Conservation (phyloP, 352 stramenopile species). For the Phytophthora parvispora region DNA sequence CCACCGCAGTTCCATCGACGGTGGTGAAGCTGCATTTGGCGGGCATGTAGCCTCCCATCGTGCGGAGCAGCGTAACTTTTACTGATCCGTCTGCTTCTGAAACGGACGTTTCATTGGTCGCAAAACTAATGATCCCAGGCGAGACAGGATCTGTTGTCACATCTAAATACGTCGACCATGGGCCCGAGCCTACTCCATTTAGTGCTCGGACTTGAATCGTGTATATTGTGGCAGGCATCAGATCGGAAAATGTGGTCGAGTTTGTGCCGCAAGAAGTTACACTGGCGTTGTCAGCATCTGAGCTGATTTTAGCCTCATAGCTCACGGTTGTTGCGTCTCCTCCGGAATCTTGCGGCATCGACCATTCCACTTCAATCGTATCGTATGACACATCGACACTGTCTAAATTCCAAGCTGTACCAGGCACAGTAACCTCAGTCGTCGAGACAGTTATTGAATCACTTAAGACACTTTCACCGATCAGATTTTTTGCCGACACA, state of each 20-base stretch:
- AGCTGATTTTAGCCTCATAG: constrained; percentile 39
- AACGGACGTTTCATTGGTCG: constrained; percentile 5
- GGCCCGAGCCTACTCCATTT: constrained; percentile 27
- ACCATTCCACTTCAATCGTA: constrained; percentile 41
- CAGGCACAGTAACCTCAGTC: constrained; percentile 26
- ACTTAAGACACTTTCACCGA: constrained; percentile 40
- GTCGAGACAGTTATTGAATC: constrained; percentile 37
- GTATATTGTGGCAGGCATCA: constrained; percentile 43
- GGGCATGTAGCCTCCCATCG: constrained; percentile 44
- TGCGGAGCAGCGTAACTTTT: constrained; percentile 32
- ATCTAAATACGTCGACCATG: constrained; percentile 41
- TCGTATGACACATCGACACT: constrained; percentile 32
- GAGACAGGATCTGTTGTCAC: constrained; percentile 56
- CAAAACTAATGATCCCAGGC: constrained; percentile 59
- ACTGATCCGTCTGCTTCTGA: constrained; percentile 31
- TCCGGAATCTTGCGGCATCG: constrained; percentile 46
- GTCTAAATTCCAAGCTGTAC: constrained; percentile 13
- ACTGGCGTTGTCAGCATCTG: neutral
- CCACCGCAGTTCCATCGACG: constrained; percentile 42
- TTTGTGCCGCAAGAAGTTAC: neutral
- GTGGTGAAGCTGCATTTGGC: constrained; percentile 48
- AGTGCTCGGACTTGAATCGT: constrained; percentile 37
- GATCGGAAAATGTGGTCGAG: constrained; percentile 8
- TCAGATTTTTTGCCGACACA: constrained; percentile 39
- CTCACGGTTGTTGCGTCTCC: constrained; percentile 28